phyloP scores from a whole-genome alignment of 2,329 filamentous ascomycete genomes.

The Penicillium sp. region DNA sequence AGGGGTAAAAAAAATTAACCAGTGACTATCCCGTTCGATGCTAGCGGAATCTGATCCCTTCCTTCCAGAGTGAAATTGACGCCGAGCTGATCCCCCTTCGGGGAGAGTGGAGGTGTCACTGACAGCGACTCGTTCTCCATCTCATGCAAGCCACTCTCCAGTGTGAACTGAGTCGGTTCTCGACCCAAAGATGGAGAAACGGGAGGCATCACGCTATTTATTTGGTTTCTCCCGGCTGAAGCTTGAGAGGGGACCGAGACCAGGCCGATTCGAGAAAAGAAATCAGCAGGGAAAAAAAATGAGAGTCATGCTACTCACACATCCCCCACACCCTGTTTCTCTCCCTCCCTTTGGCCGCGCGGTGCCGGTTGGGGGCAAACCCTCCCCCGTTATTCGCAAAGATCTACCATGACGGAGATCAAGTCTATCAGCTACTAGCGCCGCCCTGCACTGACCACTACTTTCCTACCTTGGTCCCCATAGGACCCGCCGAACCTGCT shows the following conservation, averaged over 20 bases:
- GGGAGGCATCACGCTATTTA: too few relatives aligned
- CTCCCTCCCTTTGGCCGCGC: too few relatives aligned
- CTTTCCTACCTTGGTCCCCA: slow-evolving; percentile 14
- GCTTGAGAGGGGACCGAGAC: too few relatives aligned
- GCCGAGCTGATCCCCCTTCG: background rate
- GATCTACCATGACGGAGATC: slow-evolving; percentile 38
- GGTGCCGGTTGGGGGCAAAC: too few relatives aligned
- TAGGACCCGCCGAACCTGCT: slow-evolving; percentile 15
- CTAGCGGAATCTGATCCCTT: too few relatives aligned
- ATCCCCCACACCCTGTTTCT: slow-evolving; percentile 3
- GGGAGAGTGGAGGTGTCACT: slow-evolving; percentile 23
- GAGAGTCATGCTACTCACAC: slow-evolving; percentile 4
- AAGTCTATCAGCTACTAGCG: slow-evolving; percentile 38
- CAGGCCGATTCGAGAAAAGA: too few relatives aligned
- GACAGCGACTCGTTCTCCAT: slow-evolving; percentile 28
- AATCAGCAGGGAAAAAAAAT: slow-evolving; percentile 10
- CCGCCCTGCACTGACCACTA: slow-evolving; percentile 33
- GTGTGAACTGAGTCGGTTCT: background rate
- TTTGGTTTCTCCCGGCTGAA: too few relatives aligned
- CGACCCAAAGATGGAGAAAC: slow-evolving; percentile 4
- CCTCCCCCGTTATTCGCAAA: slow-evolving; percentile 14
- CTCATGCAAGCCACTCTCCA: slow-evolving; percentile 34
- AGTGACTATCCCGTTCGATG: too few relatives aligned
- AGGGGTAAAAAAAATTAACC: too few relatives aligned
- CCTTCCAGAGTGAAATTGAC: slow-evolving; percentile 4